Conservation (phyloP, 1,284 basidiomycete genomes). For the Naganishia liquefaciens region DNA sequence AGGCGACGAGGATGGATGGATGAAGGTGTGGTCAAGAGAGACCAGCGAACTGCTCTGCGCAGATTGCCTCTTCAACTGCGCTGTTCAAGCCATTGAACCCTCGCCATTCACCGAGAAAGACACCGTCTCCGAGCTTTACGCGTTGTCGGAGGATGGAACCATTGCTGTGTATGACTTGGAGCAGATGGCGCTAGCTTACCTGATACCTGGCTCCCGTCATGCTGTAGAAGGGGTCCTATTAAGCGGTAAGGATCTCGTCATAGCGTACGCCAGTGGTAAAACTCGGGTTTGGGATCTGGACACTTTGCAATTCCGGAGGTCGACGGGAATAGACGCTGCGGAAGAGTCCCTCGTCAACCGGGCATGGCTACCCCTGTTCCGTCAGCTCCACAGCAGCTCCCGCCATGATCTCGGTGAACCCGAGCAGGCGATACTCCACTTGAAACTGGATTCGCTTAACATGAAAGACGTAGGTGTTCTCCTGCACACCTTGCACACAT, state of each 20-base stretch:
- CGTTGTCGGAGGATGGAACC: conserved; percentile 66
- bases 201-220: conserved; percentile 73
- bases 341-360: conserved; percentile 70
- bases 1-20: conserved; percentile 50
- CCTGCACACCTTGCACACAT: conserved; percentile 38
- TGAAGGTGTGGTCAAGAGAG: conserved; percentile 47
- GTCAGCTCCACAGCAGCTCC: background rate
- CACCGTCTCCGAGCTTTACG: conserved; percentile 16
- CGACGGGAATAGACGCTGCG: conserved; percentile 73
- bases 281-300: conserved; percentile 87
- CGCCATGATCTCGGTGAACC: background rate
- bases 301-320: conserved; percentile 79
- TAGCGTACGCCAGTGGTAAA: conserved; percentile 74
- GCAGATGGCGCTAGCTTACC: conserved; percentile 66
- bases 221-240: conserved; percentile 68
- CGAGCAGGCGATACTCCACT: conserved; percentile 20
- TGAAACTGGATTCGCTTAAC: conserved; percentile 31
- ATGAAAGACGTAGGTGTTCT: conserved; percentile 5
- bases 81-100: conserved; percentile 3
- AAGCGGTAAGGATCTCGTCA: conserved; percentile 69
- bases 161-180: conserved; percentile 76
- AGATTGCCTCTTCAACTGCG: conserved; percentile 17
- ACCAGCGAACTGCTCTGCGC: conserved; percentile 31
- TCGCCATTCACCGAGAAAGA: conserved; percentile 30
- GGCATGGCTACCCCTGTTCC: conserved; percentile 59